Conservation (phyloP, 306 rosid species). For the Prunus mume region DNA sequence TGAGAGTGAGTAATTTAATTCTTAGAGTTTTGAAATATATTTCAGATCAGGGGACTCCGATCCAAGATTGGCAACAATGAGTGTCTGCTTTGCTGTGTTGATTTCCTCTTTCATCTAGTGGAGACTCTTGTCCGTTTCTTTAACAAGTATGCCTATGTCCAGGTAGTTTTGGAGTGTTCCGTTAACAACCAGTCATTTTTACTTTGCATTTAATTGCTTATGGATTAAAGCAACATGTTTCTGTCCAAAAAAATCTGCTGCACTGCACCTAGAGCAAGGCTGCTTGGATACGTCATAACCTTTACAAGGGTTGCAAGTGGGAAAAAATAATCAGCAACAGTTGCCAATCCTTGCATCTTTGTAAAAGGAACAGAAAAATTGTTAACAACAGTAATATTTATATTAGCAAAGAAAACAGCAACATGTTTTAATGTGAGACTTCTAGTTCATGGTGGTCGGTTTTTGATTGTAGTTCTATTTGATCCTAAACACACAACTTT, state of each 20-base stretch:
- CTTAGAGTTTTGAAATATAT: conserved; percentile 8
- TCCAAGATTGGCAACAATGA: conserved; percentile 93
- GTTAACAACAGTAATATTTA: background rate
- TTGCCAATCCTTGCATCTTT: background rate
- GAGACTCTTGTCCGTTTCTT: conserved; percentile 97
- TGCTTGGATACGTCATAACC: background rate
- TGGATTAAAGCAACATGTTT: background rate
- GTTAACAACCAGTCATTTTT: background rate
- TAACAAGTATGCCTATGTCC: conserved; percentile 98
- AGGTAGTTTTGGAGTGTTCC: conserved; percentile 48
- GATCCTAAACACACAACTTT: background rate
- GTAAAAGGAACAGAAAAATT: background rate
- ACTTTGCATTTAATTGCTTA: background rate
- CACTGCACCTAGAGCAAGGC: conserved; percentile 1
- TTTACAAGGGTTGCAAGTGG: background rate
- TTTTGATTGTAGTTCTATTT: background rate
- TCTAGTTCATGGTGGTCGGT: background rate
- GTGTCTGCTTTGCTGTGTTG: conserved; percentile 95
- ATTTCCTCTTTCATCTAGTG: conserved; percentile 91
- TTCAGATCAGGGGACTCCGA: conserved; percentile 87
- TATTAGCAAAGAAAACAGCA: background rate
- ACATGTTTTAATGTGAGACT: background rate
- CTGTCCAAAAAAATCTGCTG: background rate
- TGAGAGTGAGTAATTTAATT: conserved; percentile 5
- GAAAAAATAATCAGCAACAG: background rate